Evolutionary conservation across 768 basidiomycete genomes (phyloP).

Genomic region (Psilocybe sp.): DNA sequence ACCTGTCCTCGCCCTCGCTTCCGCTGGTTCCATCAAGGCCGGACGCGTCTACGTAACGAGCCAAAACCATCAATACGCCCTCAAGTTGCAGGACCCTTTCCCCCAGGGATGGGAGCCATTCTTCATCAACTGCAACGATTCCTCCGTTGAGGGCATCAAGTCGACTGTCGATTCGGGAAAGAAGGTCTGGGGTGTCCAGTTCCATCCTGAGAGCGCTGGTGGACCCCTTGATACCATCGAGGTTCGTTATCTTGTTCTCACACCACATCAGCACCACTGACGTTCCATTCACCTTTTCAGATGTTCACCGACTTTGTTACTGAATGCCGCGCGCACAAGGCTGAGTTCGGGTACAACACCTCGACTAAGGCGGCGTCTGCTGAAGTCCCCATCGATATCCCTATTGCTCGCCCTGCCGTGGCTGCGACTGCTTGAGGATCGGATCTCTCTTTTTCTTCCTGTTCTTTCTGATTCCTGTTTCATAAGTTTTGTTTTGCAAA

Average conservation of each 20-base stretch:
- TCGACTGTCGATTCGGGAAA: slow-evolving; percentile 87
- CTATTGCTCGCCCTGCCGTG: slow-evolving; percentile 25
- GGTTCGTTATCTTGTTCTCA: slow-evolving; percentile 41
- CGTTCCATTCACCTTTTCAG: slow-evolving; percentile 30
- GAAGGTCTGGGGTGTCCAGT: slow-evolving; percentile 97
- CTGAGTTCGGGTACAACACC: slow-evolving; percentile 22
- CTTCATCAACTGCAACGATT: slow-evolving; percentile 99
- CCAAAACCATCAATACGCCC: slow-evolving; percentile 99
- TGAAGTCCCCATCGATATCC: slow-evolving; percentile 21
- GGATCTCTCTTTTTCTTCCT: not conserved
- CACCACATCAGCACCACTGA: not conserved
- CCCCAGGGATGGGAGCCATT: slow-evolving; percentile 97
- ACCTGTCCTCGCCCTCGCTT: slow-evolving; percentile 94
- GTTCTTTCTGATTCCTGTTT: not conserved
- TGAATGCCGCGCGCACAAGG: slow-evolving; percentile 68
- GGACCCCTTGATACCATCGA: slow-evolving; percentile 99
- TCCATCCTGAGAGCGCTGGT: slow-evolving; percentile 98
- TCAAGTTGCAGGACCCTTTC: slow-evolving; percentile 92
- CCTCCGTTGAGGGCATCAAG: slow-evolving; percentile 98
- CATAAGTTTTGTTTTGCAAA: too few species aligned
- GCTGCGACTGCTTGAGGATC: slow-evolving; percentile 23
- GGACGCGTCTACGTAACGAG: slow-evolving; percentile 97
- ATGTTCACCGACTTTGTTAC: slow-evolving; percentile 93
- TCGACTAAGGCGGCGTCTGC: slow-evolving; percentile 12
- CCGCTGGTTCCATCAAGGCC: slow-evolving; percentile 88